Evolutionary conservation across 768 basidiomycete species (phyloP).

Genomic region (Asterophora parasitica): DNA sequence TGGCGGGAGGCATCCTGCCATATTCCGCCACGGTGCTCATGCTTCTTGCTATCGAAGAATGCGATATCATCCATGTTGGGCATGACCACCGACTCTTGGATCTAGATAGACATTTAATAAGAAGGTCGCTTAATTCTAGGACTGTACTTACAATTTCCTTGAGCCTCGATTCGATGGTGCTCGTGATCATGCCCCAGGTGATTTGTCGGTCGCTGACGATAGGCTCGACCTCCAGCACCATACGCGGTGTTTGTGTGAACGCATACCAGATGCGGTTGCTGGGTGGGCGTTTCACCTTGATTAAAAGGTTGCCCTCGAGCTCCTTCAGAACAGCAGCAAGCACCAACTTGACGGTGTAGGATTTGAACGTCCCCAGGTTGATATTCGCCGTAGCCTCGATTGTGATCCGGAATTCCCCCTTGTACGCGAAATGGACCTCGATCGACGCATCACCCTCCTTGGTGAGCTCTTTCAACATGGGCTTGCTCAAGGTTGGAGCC

Average conservation of each 20-base stretch:
- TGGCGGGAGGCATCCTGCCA: conserved; percentile 71
- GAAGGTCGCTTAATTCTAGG: neutral
- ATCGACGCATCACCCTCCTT: conserved; percentile 89
- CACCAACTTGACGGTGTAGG: conserved; percentile 85
- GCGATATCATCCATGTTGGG: conserved; percentile 99
- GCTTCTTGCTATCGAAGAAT: conserved; percentile 78
- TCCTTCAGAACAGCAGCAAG: conserved; percentile 86
- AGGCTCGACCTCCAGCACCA: conserved; percentile 88
- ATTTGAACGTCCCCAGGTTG: conserved; percentile 76
- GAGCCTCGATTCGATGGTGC: conserved; percentile 83
- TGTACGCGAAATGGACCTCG: conserved; percentile 80
- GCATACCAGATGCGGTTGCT: conserved; percentile 95
- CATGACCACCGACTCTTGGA: conserved; percentile 88
- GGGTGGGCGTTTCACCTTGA: conserved; percentile 92
- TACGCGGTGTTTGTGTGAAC: conserved; percentile 84
- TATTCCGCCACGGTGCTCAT: conserved; percentile 78
- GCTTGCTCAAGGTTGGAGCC: conserved; percentile 87
- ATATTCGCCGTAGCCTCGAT: conserved; percentile 88
- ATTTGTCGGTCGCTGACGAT: conserved; percentile 93
- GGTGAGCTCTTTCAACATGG: conserved; percentile 97
- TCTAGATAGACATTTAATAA: conserved; percentile 40
- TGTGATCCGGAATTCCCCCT: conserved; percentile 86
- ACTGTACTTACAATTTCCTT: conserved; percentile 72
- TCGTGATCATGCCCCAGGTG: conserved; percentile 88
- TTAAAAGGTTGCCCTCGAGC: conserved; percentile 84